Evolutionary conservation across 2,329 filamentous ascomycete genomes (phyloP).

Genomic region (Cladosporium sp.): DNA sequence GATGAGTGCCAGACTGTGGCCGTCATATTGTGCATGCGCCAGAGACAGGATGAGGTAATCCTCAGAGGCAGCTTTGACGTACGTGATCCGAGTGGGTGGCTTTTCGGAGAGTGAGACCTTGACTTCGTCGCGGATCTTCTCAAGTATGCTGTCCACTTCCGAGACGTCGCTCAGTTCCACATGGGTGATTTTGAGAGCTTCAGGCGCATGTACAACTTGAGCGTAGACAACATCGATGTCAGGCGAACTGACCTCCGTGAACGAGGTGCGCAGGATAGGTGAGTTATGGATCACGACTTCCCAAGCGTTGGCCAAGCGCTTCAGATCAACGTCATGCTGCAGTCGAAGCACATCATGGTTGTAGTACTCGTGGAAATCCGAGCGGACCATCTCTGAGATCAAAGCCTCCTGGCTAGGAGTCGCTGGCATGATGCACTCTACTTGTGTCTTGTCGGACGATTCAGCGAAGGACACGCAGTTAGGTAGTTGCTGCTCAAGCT

Average conservation of each 20-base stretch:
- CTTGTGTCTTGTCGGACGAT: slow-evolving; percentile 16
- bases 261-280: slow-evolving; percentile 72
- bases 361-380: slow-evolving; percentile 72
- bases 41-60: slow-evolving; percentile 63
- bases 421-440: slow-evolving; percentile 64
- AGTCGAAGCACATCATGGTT: slow-evolving; percentile 76
- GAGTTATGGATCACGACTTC: slow-evolving; percentile 53
- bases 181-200: slow-evolving; percentile 34
- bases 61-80: slow-evolving; percentile 32
- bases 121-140: slow-evolving; percentile 34
- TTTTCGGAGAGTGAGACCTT: slow-evolving; percentile 27
- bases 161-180: slow-evolving; percentile 20
- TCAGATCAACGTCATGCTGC: slow-evolving; percentile 49
- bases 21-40: slow-evolving; percentile 84
- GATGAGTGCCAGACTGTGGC: slow-evolving; percentile 72
- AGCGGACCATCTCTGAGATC: slow-evolving; percentile 75
- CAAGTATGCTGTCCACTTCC: slow-evolving; percentile 31
- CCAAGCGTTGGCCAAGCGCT: slow-evolving; percentile 60
- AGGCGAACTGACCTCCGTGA: slow-evolving; percentile 62
- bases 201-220: slow-evolving; percentile 46
- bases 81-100: slow-evolving; percentile 34
- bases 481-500: slow-evolving; percentile 8
- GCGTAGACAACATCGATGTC: slow-evolving; percentile 53
- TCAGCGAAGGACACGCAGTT: slow-evolving; percentile 14
- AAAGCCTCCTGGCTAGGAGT: slow-evolving; percentile 86